Evolutionary conservation across 2,329 filamentous ascomycete genomes (phyloP), one percentile per base, ranked within the genome.

Genomic region (Annulohypoxylon truncatum): DNA sequence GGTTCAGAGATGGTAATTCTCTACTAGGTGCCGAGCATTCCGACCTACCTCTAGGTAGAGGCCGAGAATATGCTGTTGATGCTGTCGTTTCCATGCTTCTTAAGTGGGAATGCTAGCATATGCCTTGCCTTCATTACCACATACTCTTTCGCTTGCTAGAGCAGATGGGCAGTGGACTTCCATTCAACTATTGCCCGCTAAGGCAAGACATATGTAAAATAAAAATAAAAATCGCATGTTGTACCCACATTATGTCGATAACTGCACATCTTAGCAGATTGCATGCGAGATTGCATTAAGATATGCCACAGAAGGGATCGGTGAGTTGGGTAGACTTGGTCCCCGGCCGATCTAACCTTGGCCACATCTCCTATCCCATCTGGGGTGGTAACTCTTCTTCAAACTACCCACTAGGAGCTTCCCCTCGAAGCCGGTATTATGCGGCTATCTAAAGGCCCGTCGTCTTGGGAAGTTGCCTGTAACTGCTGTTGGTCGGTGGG

Each of bases 1-100:
- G 61, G 51, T 58, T 47, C 38, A 61, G 47, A 33, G 52, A 44
- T 56, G 57, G 54, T 66, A 31, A 46, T 47, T 20, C 20, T 51
- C 53, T 72, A 56, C 67, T 66, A 64, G 60, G 66, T 35, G 70
- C 70, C 66, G 71, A 71, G 68, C 71, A 76, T 75, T 75, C 73
- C 73, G 71, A 53, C 33, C 48, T 29, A 13, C 10, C 35, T n/a
- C n/a, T n/a, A n/a, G 40, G 22, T 59, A 58, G 48, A 63, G 35
- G 54, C 33, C 12, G 22, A 53, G 46, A 53, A 22, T 15, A 52
- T 51, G 18, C 26, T 28, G 46, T 26, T 62, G 44, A 28, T 54
- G 28, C 15, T 38, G 50, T 46, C 60, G 35, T 44, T 54, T 18
- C 20, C 50, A 28, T 58, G 57, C 42, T 58, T 50, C 40, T 10